phyloP scores from a whole-genome alignment of 805 yeast species.

The Candida stauntonica region DNA sequence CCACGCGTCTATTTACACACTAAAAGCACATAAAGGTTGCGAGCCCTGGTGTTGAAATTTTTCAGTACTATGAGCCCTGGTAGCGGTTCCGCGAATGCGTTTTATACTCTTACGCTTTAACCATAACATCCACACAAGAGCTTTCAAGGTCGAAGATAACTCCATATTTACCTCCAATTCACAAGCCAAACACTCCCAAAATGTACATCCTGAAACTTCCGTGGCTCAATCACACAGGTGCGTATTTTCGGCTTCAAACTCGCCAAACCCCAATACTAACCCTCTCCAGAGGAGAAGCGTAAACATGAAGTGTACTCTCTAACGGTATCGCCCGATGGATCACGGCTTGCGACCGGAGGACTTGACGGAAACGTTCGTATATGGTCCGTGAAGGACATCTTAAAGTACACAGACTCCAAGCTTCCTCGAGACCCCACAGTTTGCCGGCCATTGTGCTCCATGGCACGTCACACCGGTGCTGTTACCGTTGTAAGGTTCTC shows the following conservation, averaged over 20 bases:
- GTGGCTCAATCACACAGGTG: slow-evolving; percentile 61
- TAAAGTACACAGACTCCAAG: slow-evolving; percentile 29
- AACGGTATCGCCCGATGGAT: slow-evolving; percentile 75
- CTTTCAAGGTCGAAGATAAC: no score
- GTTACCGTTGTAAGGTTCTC: slow-evolving; percentile 91
- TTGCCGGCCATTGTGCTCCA: slow-evolving; percentile 70
- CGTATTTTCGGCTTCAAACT: slow-evolving; percentile 12
- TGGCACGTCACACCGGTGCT: slow-evolving; percentile 96
- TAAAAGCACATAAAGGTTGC: background rate
- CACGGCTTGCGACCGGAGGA: slow-evolving; percentile 90
- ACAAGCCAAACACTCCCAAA: background rate
- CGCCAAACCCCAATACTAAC: slow-evolving; percentile 4
- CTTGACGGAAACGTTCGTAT: slow-evolving; percentile 87
- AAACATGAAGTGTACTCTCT: slow-evolving; percentile 83
- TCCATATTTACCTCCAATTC: no score
- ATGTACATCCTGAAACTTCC: slow-evolving; percentile 69
- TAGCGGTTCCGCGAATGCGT: no score
- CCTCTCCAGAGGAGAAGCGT: slow-evolving; percentile 61
- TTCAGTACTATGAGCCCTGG: no score
- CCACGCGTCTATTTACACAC: no score
- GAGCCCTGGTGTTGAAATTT: background rate
- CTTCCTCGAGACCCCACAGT: slow-evolving; percentile 27
- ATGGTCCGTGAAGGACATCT: slow-evolving; percentile 67
- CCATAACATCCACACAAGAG: no score
- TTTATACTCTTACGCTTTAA: no score